A percentile compares a stretch with the other conserved stretches of the same genome.
Conservation (phyloP, 768 basidiomycete species). For the Leccinum rimulosum region DNA sequence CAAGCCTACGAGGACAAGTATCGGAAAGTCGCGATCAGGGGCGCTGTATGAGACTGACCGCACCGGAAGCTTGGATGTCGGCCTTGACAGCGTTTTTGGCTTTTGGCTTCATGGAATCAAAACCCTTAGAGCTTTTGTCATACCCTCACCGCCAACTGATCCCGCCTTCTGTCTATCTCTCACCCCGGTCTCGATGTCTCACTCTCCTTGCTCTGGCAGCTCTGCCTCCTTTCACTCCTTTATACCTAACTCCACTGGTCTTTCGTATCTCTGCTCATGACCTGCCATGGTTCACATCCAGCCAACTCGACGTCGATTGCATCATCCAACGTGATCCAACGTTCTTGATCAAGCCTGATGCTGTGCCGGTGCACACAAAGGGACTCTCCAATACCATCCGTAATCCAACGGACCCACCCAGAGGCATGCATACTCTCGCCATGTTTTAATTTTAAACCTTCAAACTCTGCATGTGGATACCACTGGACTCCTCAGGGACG, state of each 20-base stretch:
- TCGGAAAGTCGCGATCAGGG: conserved; percentile 85
- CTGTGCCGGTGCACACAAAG: background rate
- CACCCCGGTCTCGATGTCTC: conserved; percentile 3
- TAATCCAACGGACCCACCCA: background rate
- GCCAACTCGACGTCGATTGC: conserved; percentile 1
- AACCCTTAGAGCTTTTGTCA: conserved; percentile 11
- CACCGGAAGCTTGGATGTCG: conserved; percentile 6
- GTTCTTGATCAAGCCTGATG: conserved; percentile 4
- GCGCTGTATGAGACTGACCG: conserved; percentile 63
- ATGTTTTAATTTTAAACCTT: background rate
- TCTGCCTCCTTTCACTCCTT: conserved; percentile 7
- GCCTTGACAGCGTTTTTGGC: conserved; percentile 2
- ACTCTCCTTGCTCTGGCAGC: conserved; percentile 9
- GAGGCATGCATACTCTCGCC: background rate
- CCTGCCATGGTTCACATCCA: conserved; percentile 1
- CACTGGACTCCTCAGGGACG: background rate
- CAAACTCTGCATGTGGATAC: background rate
- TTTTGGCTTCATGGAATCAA: conserved; percentile 14
- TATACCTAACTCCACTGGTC: conserved; percentile 9
- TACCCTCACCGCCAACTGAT: conserved; percentile 7
- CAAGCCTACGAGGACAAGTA: conserved; percentile 78
- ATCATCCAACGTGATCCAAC: conserved; percentile 8
- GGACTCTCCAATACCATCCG: background rate
- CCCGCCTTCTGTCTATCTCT: conserved; percentile 13
- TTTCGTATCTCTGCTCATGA: conserved; percentile 5